Conservation (phyloP, 371 early-diverging fungal genomes). For the Haplosporangium sp. region DNA sequence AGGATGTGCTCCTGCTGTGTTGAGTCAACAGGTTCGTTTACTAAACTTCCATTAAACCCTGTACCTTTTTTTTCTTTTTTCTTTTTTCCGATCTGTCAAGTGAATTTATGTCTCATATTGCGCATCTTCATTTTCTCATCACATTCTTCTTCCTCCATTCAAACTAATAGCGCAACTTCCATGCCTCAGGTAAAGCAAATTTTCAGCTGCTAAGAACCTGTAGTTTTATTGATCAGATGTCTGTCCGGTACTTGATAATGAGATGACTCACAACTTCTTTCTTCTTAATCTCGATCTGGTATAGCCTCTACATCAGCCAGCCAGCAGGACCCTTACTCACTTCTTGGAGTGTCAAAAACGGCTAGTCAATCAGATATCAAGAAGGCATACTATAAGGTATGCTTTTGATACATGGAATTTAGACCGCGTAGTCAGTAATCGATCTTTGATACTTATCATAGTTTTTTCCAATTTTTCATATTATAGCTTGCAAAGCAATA, state of each 20-base stretch:
- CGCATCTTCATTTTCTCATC: background rate
- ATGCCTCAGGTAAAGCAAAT: constrained; percentile 39
- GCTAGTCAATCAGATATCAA: constrained; percentile 91
- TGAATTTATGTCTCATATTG: background rate
- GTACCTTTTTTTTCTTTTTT: background rate
- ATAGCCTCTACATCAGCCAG: constrained; percentile 42
- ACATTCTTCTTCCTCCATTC: background rate
- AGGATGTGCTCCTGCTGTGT: constrained; percentile 44
- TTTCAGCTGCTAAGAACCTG: background rate
- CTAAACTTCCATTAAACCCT: background rate
- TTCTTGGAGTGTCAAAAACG: constrained; percentile 82
- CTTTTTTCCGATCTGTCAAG: background rate
- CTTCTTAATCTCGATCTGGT: background rate
- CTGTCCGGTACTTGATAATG: background rate
- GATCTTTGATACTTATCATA: too few species aligned
- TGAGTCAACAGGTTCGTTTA: constrained; percentile 43
- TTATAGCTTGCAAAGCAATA: constrained; percentile 90
- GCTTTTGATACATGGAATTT: too few species aligned
- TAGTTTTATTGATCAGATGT: background rate
- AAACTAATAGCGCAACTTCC: constrained; percentile 38
- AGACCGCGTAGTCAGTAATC: too few species aligned
- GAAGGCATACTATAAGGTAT: constrained; percentile 91
- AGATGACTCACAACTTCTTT: background rate
- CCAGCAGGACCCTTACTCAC: constrained; percentile 83
- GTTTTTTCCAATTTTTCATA: too few species aligned